Evolutionary conservation across 208 protist species (phyloP), one percentile per base, ranked within the genome.

Genomic region (Porcisia deanei): DNA sequence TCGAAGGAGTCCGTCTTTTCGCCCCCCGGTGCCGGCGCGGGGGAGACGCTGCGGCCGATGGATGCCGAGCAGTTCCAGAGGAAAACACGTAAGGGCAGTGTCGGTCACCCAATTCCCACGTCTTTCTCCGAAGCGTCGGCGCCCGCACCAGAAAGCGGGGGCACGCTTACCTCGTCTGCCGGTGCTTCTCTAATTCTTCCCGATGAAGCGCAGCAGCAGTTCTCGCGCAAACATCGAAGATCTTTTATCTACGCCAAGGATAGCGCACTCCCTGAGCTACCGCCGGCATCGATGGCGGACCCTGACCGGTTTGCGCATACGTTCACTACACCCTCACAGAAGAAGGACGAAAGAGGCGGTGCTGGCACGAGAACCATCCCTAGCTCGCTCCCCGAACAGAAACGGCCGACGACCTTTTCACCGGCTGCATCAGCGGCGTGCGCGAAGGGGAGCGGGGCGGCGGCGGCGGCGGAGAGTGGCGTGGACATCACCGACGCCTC

Each of bases 161-260:
- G 22, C 7, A 37, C 65, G 25, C 14, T 66, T 2, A 3, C 54
- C 20, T 39, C 47, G 4, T 49, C 45, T 3, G 59, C 22, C 1
- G 22, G 0, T 47, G 54, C 20, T 70, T 72, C 34, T 74, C 39
- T 25, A 3, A 43, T 0, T 25, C 67, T 16, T 20, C 5, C 68
- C 18, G 59, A 25, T 25, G 14, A 25, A 22, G 12, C 9, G 16
- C 66, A 9, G 7, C 58, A 20, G 30, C 59, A n/a, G 54, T 39
- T 16, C 8, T 54, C 45, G 16, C 47, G 37, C 3, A 30, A 71
- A 61, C 16, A 45, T 1, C 41, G 34, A 5, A 55, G 59, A n/a
- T 81, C 77, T 16, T 59, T 39, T 6, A 81, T 76, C n/a, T 72
- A 81, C 54, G 64, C 55, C 6, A 73, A 68, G 55, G 77, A 69